Evolutionary conservation across 208 protist species (phyloP).

Genomic region (Wallacemonas collosoma): DNA sequence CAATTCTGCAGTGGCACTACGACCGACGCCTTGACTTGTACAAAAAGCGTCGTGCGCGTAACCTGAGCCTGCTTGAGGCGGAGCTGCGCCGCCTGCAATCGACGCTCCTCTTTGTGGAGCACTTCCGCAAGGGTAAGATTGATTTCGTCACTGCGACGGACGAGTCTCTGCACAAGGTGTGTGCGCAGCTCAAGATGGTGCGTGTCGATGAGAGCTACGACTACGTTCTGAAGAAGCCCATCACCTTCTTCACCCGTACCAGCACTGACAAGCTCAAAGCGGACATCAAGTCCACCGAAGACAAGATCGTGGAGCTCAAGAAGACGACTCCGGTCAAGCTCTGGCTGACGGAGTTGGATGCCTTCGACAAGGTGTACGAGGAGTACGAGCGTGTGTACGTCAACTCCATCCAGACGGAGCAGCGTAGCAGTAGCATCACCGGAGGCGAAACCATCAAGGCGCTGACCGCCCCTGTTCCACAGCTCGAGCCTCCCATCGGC

Average conservation of each 20-base stretch:
- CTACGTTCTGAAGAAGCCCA: constrained; percentile 87
- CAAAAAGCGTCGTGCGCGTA: constrained; percentile 80
- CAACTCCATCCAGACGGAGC: constrained; percentile 81
- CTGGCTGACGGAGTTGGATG: constrained; percentile 90
- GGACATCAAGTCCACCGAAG: constrained; percentile 61
- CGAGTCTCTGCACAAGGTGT: constrained; percentile 71
- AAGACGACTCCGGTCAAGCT: constrained; percentile 84
- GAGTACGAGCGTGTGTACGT: constrained; percentile 75
- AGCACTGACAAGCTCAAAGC: constrained; percentile 76
- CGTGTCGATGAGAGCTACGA: constrained; percentile 79
- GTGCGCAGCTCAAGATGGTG: constrained; percentile 66
- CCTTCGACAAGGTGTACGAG: constrained; percentile 83
- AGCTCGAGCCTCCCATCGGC: constrained; percentile 45
- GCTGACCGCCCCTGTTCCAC: constrained; percentile 59
- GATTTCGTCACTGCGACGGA: constrained; percentile 85
- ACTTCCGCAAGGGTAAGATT: constrained; percentile 83
- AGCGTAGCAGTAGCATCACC: constrained; percentile 44
- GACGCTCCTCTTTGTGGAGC: constrained; percentile 82
- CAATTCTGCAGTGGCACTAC: constrained; percentile 91
- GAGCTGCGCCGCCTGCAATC: constrained; percentile 73
- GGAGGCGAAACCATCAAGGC: constrained; percentile 45
- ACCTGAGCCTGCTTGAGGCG: constrained; percentile 65
- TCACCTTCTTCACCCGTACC: constrained; percentile 89
- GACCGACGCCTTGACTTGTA: constrained; percentile 89
- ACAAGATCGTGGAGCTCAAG: constrained; percentile 74